Evolutionary conservation across 1,139 yeast genomes (phyloP).

Genomic region (Hansenula anomala): DNA sequence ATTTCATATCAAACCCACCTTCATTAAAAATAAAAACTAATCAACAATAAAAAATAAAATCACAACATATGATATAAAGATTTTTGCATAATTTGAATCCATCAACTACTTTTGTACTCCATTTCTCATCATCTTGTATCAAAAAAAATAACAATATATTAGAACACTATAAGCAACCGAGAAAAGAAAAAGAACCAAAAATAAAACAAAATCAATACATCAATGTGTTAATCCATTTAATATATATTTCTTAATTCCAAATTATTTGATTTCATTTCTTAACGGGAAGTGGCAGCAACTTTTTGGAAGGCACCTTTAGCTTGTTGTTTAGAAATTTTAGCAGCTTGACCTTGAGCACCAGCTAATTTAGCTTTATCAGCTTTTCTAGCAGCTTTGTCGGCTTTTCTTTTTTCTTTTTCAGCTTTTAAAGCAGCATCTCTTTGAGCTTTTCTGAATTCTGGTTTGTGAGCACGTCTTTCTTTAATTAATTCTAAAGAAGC

Average conservation of each 20-base stretch:
- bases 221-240: no score
- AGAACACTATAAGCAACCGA: no score
- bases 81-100: no score
- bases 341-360: constrained; percentile 64
- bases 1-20: background rate
- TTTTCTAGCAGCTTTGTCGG: constrained; percentile 90
- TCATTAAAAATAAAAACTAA: no score
- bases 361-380: constrained; percentile 87
- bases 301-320: constrained; percentile 95
- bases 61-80: no score
- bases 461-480: constrained; percentile 95
- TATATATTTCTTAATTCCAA: no score
- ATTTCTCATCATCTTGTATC: no score
- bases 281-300: constrained; percentile 96
- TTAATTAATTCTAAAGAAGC: constrained; percentile 97
- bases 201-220: no score
- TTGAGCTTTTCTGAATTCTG: constrained; percentile 97
- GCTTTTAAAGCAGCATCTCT: constrained; percentile 87
- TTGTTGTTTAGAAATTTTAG: constrained; percentile 76
- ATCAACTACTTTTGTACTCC: no score
- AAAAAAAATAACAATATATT: no score
- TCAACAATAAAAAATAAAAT: no score
- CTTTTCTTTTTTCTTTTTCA: constrained; percentile 96
- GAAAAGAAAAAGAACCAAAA: no score
- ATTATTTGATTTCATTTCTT: constrained; percentile 27